These are phyloP conservation scores for Magnusiomyces fungicola DNA, from an alignment of 1,139 yeast genomes.

Conservation along the genomic window DNA sequence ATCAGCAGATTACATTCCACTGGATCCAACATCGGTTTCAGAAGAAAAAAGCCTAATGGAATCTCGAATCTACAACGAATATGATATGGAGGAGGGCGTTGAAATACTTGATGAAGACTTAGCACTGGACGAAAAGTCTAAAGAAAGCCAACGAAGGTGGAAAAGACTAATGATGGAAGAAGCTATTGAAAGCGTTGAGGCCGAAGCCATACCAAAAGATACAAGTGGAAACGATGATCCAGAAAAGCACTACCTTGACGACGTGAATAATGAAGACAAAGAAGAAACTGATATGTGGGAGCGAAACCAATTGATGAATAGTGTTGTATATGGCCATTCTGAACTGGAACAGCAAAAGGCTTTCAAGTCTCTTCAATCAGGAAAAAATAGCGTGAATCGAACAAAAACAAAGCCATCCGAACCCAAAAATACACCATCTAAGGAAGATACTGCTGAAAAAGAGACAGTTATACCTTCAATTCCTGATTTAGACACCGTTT, in stretches of 20 bases:
- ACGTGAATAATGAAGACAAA: neutral
- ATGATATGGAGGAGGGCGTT: conserved; percentile 30
- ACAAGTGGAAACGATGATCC: neutral
- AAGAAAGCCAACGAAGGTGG: conserved; percentile 22
- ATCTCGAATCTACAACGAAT: conserved; percentile 23
- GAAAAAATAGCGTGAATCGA: conserved; percentile 2
- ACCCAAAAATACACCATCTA: neutral
- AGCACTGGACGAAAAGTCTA: conserved; percentile 29
- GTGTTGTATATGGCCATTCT: conserved; percentile 2
- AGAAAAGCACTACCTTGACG: neutral
- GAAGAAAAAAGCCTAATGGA: conserved; percentile 27
- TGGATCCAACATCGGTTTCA: conserved; percentile 18
- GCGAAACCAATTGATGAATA: conserved; percentile 11
- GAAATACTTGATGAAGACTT: conserved; percentile 35
- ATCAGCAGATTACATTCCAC: conserved; percentile 11
- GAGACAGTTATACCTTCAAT: neutral
- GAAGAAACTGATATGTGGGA: conserved; percentile 17
- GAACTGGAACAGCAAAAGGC: conserved; percentile 1
- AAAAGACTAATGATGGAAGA: conserved; percentile 36
- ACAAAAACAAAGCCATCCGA: conserved; percentile 3
- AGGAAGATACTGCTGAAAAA: conserved; percentile 2
- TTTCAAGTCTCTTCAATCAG: neutral
- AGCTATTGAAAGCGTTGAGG: conserved; percentile 30
- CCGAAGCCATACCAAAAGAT: neutral
- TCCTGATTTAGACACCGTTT: neutral